These are phyloP conservation scores for Chamaecrista fasciculata DNA, from an alignment of 306 rosid genomes.

Conservation along the genomic window DNA sequence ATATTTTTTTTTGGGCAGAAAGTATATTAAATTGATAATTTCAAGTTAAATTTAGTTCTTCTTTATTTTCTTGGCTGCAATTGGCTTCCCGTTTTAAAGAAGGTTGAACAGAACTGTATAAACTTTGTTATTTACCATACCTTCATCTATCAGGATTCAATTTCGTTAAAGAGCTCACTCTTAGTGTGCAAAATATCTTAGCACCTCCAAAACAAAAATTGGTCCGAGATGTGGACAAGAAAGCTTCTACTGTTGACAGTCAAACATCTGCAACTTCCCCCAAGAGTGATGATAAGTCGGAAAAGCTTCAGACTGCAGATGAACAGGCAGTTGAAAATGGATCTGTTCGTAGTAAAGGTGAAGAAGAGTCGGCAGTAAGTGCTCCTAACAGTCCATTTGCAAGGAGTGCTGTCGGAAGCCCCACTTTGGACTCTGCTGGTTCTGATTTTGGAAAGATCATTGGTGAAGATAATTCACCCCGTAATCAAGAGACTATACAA, in stretches of 20 bases:
- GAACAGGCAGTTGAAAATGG: constrained; percentile 71
- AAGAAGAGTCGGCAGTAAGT: constrained; percentile 59
- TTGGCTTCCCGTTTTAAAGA: background rate
- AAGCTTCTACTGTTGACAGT: constrained; percentile 43
- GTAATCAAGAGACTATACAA: constrained; percentile 39
- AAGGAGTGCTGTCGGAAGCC: constrained; percentile 68
- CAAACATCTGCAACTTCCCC: constrained; percentile 53
- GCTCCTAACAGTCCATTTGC: constrained; percentile 76
- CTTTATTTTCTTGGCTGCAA: constrained; percentile 22
- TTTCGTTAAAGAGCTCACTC: constrained; percentile 84
- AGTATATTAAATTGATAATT: constrained; percentile 12
- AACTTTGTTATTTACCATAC: constrained; percentile 27
- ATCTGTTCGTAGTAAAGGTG: constrained; percentile 56
- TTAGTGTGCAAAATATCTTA: constrained; percentile 69
- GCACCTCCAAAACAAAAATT: constrained; percentile 75
- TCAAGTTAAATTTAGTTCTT: constrained; percentile 10
- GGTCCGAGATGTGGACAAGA: constrained; percentile 30
- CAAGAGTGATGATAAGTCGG: constrained; percentile 50
- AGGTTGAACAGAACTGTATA: background rate
- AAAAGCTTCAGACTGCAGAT: constrained; percentile 48
- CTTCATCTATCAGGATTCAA: constrained; percentile 63
- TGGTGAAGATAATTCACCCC: constrained; percentile 64
- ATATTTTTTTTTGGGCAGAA: constrained; percentile 13
- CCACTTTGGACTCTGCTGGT: constrained; percentile 56
- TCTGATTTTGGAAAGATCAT: constrained; percentile 52